These are phyloP conservation scores for Aphanomyces cochlioides DNA, from an alignment of 352 stramenopile genomes.

Conservation along the genomic window DNA sequence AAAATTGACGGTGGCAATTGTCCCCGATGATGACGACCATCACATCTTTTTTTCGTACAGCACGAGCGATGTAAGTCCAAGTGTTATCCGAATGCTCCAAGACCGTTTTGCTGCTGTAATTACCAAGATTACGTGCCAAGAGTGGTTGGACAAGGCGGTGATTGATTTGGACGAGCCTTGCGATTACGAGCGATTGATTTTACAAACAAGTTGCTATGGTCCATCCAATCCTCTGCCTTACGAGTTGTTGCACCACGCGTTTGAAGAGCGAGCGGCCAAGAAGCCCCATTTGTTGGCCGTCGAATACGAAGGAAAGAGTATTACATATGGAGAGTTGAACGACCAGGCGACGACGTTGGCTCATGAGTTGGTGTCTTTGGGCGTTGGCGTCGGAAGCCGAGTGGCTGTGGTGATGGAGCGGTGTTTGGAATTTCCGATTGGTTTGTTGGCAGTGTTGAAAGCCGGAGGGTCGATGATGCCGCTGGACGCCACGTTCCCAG, in stretches of 20 bases:
- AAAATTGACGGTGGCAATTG: neutral
- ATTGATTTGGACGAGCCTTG: neutral
- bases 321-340: constrained; percentile 39
- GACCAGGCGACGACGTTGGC: constrained; percentile 34
- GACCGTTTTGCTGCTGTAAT: too few species aligned
- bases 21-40: neutral
- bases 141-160: too few species aligned
- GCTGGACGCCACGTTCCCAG: constrained; percentile 47
- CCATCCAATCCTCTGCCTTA: neutral
- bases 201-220: neutral
- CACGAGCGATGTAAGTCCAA: too few species aligned
- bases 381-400: constrained; percentile 35
- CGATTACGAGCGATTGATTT: constrained; percentile 5
- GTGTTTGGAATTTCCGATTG: constrained; percentile 88
- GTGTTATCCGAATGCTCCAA: too few species aligned
- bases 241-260: neutral
- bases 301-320: constrained; percentile 26
- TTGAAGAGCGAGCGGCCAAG: constrained; percentile 26
- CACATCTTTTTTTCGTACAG: neutral
- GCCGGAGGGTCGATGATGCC: constrained; percentile 90
- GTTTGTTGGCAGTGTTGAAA: constrained; percentile 88
- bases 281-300: constrained; percentile 31
- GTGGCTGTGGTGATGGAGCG: constrained; percentile 75
- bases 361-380: constrained; percentile 35
- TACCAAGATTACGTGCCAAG: neutral